Conservation (phyloP, 225 moss, liverwort and hornwort species). For the Straminergon stramineum region DNA sequence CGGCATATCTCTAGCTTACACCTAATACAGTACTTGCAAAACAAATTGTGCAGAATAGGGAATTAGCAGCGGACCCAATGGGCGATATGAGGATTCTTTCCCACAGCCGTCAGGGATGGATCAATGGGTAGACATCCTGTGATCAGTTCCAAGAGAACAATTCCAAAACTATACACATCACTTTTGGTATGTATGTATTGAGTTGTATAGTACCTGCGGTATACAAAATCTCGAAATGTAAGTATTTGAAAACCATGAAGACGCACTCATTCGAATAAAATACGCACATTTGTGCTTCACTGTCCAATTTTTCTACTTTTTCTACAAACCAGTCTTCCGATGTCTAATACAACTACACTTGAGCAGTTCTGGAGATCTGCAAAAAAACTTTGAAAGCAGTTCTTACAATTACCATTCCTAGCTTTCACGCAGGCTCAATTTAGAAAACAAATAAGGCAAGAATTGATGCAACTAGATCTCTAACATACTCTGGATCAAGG, state of each 20-base stretch:
- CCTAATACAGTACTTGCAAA: neutral
- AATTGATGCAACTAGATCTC: neutral
- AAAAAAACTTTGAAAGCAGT: neutral
- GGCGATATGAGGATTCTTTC: neutral
- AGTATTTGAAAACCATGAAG: neutral
- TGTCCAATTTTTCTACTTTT: too few relatives aligned
- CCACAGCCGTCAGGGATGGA: neutral
- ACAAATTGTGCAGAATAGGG: neutral
- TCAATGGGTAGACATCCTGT: constrained; percentile 30
- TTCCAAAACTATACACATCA: constrained; percentile 72
- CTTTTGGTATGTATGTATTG: constrained; percentile 46
- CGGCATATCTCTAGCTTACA: neutral
- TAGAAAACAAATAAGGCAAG: neutral
- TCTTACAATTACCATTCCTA: neutral
- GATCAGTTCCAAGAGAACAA: constrained; percentile 53
- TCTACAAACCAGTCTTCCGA: too few relatives aligned
- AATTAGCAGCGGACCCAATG: neutral
- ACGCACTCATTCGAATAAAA: neutral
- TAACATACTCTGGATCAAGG: neutral
- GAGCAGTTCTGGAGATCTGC: neutral
- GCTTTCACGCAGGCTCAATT: neutral
- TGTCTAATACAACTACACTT: neutral
- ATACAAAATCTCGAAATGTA: neutral
- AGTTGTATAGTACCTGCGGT: constrained; percentile 25
- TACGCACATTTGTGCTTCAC: neutral